Evolutionary conservation across 192 early-diverging fungal species (phyloP).

Genomic region (Backusella luteola): DNA sequence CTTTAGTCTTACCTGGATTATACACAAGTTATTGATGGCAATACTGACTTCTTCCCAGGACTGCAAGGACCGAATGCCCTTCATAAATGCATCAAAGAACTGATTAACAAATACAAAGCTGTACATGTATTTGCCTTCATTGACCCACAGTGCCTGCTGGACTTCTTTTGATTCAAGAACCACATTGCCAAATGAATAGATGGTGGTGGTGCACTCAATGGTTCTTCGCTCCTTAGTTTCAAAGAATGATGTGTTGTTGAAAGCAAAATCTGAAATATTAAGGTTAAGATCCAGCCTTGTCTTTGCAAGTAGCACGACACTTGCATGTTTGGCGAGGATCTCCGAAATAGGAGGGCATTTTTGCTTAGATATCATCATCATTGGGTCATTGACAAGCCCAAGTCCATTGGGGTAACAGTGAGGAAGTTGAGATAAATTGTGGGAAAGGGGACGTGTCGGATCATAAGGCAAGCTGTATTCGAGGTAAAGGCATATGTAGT

Average conservation of each 20-base stretch:
- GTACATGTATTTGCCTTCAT: conserved; percentile 35
- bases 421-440: conserved; percentile 30
- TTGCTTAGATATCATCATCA: conserved; percentile 12
- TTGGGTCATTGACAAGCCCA: background rate
- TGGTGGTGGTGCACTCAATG: conserved; percentile 41
- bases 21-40: conserved; percentile 44
- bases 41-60: conserved; percentile 43
- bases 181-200: conserved; percentile 48
- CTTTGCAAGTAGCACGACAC: conserved; percentile 26
- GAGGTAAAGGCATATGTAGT: conserved; percentile 31
- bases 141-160: conserved; percentile 38
- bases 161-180: conserved; percentile 46
- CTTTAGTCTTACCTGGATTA: conserved; percentile 39
- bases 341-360: conserved; percentile 26
- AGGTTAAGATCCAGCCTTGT: conserved; percentile 39
- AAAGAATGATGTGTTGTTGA: conserved; percentile 43
- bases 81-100: conserved; percentile 52
- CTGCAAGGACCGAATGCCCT: conserved; percentile 40
- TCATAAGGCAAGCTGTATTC: conserved; percentile 32
- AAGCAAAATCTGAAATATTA: conserved; percentile 34
- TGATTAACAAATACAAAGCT: conserved; percentile 51
- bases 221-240: conserved; percentile 34
- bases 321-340: conserved; percentile 1
- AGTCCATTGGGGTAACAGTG: conserved; percentile 26
- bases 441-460: conserved; percentile 21